Conservation (phyloP, 495 filamentous ascomycete species). For the Corynascus novoguineensis region DNA sequence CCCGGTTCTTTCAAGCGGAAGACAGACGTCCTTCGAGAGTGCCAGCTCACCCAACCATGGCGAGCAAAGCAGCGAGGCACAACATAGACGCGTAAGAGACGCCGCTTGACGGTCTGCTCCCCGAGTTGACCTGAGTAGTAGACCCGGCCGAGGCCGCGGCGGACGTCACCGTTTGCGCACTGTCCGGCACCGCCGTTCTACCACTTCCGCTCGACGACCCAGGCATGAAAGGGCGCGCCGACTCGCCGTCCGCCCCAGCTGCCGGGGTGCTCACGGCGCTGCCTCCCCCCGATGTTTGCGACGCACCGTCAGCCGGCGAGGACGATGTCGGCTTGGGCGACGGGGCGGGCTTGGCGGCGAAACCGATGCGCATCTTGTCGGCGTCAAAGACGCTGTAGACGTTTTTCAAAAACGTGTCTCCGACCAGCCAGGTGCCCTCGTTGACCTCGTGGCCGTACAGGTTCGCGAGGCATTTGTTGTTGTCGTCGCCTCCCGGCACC, state of each 20-base stretch:
- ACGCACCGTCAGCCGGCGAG: conserved; percentile 13
- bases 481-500: conserved; percentile 40
- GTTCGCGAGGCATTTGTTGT: conserved; percentile 56
- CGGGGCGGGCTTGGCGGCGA: conserved; percentile 32
- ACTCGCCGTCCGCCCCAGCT: not conserved
- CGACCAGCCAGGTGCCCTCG: conserved; percentile 61
- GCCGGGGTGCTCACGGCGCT: conserved; percentile 11
- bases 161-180: conserved; percentile 4
- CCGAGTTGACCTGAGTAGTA: conserved; percentile 17
- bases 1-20: too few species aligned
- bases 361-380: conserved; percentile 51
- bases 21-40: too few species aligned
- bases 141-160: conserved; percentile 6
- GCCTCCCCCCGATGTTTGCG: conserved; percentile 8
- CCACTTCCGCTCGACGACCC: conserved; percentile 17
- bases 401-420: conserved; percentile 82
- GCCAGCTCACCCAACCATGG: conserved; percentile 18
- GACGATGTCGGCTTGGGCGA: conserved; percentile 16
- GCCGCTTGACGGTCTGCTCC: conserved; percentile 15
- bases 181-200: conserved; percentile 10
- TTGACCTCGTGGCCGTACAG: conserved; percentile 50
- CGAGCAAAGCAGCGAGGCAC: conserved; percentile 13
- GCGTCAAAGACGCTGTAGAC: conserved; percentile 84
- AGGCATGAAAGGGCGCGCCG: conserved; percentile 7
- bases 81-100: too few species aligned